phyloP scores from a whole-genome alignment of 129 eudicot species.

The Oenanthe sinensis region DNA sequence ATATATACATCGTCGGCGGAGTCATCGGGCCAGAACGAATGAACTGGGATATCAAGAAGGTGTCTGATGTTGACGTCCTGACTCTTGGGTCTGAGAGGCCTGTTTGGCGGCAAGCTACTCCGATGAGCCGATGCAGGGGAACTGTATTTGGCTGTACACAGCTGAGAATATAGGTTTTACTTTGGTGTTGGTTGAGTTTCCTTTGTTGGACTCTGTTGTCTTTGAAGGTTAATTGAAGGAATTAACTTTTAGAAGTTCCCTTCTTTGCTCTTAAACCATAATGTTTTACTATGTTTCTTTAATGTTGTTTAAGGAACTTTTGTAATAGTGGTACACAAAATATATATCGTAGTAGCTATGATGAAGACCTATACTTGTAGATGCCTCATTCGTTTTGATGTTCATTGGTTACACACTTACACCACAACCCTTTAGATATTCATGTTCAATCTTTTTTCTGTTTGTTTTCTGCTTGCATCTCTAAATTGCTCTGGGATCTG shows the following conservation, averaged over 20 bases:
- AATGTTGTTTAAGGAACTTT: background rate
- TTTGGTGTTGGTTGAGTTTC: background rate
- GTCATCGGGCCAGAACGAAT: constrained; percentile 80
- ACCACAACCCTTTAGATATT: background rate
- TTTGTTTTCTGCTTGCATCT: background rate
- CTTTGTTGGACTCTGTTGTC: constrained; percentile 11
- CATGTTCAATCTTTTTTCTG: background rate
- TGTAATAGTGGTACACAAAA: constrained; percentile 1
- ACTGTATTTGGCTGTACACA: constrained; percentile 75
- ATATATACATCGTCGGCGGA: constrained; percentile 81
- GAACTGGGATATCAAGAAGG: constrained; percentile 63
- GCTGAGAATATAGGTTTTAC: constrained; percentile 57
- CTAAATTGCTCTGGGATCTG: background rate
- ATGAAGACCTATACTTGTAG: background rate
- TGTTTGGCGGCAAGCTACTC: constrained; percentile 63
- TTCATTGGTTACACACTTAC: background rate
- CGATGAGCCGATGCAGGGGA: constrained; percentile 79
- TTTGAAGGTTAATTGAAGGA: constrained; percentile 7
- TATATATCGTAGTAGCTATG: background rate
- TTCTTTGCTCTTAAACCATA: constrained; percentile 3
- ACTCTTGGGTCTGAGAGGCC: constrained; percentile 64
- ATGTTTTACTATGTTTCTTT: background rate
- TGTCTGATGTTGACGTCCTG: constrained; percentile 76
- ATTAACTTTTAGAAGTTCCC: background rate
- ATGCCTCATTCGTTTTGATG: background rate